Base-by-base conservation (phyloP, 139 green algal genomes). In the Chlorella sp. region DNA sequence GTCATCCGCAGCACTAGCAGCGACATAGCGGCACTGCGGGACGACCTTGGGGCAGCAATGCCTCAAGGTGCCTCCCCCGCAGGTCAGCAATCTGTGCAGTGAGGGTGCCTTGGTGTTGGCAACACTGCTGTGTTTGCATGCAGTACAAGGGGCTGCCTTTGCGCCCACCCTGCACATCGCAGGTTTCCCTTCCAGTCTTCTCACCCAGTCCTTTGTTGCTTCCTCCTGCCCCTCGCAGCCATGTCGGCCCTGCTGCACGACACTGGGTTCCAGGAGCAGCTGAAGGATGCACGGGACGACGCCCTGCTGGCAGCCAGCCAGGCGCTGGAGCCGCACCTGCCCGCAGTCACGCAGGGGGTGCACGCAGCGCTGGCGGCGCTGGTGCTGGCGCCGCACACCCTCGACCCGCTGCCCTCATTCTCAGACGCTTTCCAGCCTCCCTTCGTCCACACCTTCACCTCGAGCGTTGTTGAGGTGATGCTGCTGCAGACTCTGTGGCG, bases 401-500 rank as follows among this genome's bases (percentile, higher is more conserved):
- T 88, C 26, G 34, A 88, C 57, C 37, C 64, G 0, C 66, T 88
- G 64, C 24, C 83, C 11, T 14, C 30, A 0, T 88, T 68, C 18
- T 21, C 64, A 71, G 64, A 66, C 1, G 9, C 28, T 12, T 84
- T 84, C 42, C 37, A n/a, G 40, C 40, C 79, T 3, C 7, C 28
- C 3, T 34, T 61, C 26, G 12, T 30, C 34, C 79, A 61, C 40
- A 42, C 40, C 48, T 34, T 84, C 2, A 28, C 79, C 12, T 64
- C 79, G 24, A 64, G 79, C 40, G 30, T 79, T 14, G 83, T 88
- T 0, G 83, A 88, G 69, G 83, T 40, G 11, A 88, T 66, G 64
- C 83, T 88, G 83, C 83, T 88, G 83, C 66, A 73, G 61, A 39
- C 42, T 30, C 68, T 88, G 66, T 88, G 84, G 84, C 84, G 40